Evolutionary conservation across 73 alveolate genomes (phyloP), one percentile per base, ranked within the genome.

Genomic region (Paramecium tetraurelia): DNA sequence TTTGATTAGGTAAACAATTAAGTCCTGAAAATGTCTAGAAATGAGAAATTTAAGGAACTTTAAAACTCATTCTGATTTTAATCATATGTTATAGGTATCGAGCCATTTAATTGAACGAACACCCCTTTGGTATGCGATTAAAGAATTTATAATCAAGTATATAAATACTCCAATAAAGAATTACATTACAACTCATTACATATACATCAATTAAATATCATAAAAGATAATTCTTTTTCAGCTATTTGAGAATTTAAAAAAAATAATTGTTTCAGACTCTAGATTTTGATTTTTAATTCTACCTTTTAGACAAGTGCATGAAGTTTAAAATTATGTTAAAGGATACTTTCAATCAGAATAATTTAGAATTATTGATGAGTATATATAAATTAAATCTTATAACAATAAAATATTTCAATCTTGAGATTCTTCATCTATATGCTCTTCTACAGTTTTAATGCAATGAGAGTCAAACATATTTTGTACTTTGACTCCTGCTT

Each of bases 1-100:
- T 63, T 63, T 63, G 84, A 63, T 8, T 6, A 27, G 31, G 50
- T 27, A 5, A 31, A 63, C 22, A 31, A 20, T 29, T 27, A n/a
- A 63, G 50, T 24, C 83, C 83, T 33, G 44, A 63, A 29, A 63
- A 63, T 63, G 84, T 27, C 29, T 27, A 27, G 48, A 31, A 50
- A 63, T 27, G 44, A 63, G 84, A 63, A 63, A 63, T 63, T 63
- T 33, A 63, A 63, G 46, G 84, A 63, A 63, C 84, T 63, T 63
- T 48, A 63, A 63, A 63, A 4, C 24, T 33, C 31, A 27, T 33
- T 63, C 84, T 63, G 84, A 63, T 63, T 63, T 50, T 63, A 63
- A 22, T 31, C 84, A 27, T 63, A 22, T 33, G 24, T 27, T 63
- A 20, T 7, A 33, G 84, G 24, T 20, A 11, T 63, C 24, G 48